Evolutionary conservation across 352 stramenopile genomes (phyloP).

Genomic region (Phytophthora sojae): DNA sequence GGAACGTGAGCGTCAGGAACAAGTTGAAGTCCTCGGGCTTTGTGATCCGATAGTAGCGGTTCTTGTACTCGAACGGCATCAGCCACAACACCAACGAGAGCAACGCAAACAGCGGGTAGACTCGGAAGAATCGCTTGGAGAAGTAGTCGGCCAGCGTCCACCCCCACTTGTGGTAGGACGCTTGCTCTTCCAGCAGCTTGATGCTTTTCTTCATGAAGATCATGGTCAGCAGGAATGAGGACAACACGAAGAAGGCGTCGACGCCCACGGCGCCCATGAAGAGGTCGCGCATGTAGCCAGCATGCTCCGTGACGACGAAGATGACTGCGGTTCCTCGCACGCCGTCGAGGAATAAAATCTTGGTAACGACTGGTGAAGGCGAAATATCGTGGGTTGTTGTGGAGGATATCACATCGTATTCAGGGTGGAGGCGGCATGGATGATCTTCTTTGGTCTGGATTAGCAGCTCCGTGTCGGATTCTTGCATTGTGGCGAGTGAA

Average conservation of each 20-base stretch:
- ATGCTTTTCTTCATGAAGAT: conserved; percentile 16
- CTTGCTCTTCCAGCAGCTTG: neutral
- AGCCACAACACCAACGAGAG: conserved; percentile 6
- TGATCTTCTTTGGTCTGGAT: neutral
- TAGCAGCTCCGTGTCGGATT: no score
- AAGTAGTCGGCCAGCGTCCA: conserved; percentile 9
- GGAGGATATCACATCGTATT: neutral
- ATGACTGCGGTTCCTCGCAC: conserved; percentile 11
- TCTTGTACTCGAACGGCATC: conserved; percentile 14
- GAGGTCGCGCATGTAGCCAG: conserved; percentile 13
- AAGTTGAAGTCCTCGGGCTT: conserved; percentile 8
- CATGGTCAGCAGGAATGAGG: conserved; percentile 9
- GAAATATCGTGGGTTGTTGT: neutral
- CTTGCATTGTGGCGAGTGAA: no score
- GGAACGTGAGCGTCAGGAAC: conserved; percentile 8
- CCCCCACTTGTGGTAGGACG: conserved; percentile 10
- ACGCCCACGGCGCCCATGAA: conserved; percentile 13
- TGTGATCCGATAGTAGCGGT: neutral
- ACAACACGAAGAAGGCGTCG: conserved; percentile 13
- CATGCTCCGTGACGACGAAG: conserved; percentile 12
- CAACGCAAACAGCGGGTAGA: conserved; percentile 2
- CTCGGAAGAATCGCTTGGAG: conserved; percentile 4
- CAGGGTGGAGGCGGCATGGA: neutral
- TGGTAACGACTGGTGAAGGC: conserved; percentile 5
- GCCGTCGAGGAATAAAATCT: conserved; percentile 18